Conservation (phyloP, 495 filamentous ascomycete species). For the Daldinia vernicosa region DNA sequence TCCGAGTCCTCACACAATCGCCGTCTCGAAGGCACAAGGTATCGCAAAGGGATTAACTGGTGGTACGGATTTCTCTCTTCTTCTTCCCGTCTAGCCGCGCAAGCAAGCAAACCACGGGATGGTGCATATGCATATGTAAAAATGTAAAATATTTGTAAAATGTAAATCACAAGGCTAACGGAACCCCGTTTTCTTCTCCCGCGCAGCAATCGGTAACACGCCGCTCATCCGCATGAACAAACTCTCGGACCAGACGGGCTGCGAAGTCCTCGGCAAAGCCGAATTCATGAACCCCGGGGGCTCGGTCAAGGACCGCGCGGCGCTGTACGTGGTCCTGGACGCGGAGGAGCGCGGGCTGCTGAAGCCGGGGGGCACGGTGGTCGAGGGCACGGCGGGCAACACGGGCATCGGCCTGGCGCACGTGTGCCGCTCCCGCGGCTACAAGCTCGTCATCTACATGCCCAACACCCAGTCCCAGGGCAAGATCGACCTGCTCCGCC, state of each 20-base stretch:
- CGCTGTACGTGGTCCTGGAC: conserved; percentile 91
- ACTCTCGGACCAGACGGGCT: conserved; percentile 91
- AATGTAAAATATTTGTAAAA: too few relatives aligned
- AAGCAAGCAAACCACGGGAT: not conserved
- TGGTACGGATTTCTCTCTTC: conserved; percentile 64
- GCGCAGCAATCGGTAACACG: conserved; percentile 92
- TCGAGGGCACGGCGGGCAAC: conserved; percentile 97
- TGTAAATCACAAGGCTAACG: conserved; percentile 13
- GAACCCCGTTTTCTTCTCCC: not conserved
- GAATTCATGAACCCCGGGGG: conserved; percentile 99
- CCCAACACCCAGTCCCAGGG: conserved; percentile 98
- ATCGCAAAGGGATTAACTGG: conserved; percentile 83
- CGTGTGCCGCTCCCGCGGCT: conserved; percentile 92
- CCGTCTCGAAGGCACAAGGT: conserved; percentile 84
- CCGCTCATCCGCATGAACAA: conserved; percentile 89
- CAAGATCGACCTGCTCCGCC: conserved; percentile 90
- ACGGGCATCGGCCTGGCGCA: conserved; percentile 98
- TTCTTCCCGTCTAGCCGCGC: not conserved
- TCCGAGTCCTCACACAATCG: conserved; percentile 50
- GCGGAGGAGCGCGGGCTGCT: conserved; percentile 89
- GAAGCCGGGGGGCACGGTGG: conserved; percentile 86
- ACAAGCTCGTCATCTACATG: conserved; percentile 98
- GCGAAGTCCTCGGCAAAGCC: conserved; percentile 94
- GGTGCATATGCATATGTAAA: too few relatives aligned
- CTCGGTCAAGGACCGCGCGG: conserved; percentile 95